A percentile compares a stretch with the other conserved stretches of the same genome.
Evolutionary conservation across 768 basidiomycete species (phyloP).

Genomic region (Pleurotus cornucopiae): DNA sequence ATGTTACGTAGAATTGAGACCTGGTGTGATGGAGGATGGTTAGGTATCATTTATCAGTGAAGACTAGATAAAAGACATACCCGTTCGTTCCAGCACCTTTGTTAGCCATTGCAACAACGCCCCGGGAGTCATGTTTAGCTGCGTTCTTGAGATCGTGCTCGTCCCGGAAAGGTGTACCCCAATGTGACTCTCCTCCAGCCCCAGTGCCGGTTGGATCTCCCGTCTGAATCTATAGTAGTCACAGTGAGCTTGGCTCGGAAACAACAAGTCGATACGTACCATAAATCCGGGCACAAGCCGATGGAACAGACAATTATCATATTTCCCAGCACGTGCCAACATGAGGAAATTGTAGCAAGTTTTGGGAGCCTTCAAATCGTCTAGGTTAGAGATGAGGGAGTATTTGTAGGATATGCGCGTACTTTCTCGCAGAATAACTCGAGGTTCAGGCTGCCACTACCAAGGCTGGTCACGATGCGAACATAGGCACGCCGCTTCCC

Average conservation of each 20-base stretch:
- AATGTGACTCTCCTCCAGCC: slow-evolving; percentile 85
- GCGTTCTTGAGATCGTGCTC: slow-evolving; percentile 88
- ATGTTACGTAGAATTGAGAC: slow-evolving; percentile 93
- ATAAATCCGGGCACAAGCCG: slow-evolving; percentile 93
- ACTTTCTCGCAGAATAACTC: slow-evolving; percentile 91
- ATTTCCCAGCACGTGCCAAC: slow-evolving; percentile 88
- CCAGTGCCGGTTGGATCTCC: slow-evolving; percentile 98
- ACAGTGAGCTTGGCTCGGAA: slow-evolving; percentile 6
- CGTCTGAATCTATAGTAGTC: slow-evolving; percentile 76
- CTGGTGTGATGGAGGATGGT: slow-evolving; percentile 28
- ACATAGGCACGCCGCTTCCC: slow-evolving; percentile 92
- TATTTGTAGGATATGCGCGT: neutral
- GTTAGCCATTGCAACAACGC: slow-evolving; percentile 93
- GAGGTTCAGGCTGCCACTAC: slow-evolving; percentile 77
- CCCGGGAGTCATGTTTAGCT: slow-evolving; percentile 81
- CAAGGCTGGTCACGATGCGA: slow-evolving; percentile 90
- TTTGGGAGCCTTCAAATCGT: slow-evolving; percentile 75
- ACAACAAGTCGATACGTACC: slow-evolving; percentile 39
- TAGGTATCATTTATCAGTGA: neutral
- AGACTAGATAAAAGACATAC: slow-evolving; percentile 26
- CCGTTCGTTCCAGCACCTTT: slow-evolving; percentile 89
- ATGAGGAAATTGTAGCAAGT: slow-evolving; percentile 98
- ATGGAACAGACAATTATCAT: slow-evolving; percentile 88
- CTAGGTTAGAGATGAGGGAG: slow-evolving; percentile 1
- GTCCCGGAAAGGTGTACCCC: slow-evolving; percentile 96